Conservation (phyloP, 345 rosid species). For the Balakata baccata region DNA sequence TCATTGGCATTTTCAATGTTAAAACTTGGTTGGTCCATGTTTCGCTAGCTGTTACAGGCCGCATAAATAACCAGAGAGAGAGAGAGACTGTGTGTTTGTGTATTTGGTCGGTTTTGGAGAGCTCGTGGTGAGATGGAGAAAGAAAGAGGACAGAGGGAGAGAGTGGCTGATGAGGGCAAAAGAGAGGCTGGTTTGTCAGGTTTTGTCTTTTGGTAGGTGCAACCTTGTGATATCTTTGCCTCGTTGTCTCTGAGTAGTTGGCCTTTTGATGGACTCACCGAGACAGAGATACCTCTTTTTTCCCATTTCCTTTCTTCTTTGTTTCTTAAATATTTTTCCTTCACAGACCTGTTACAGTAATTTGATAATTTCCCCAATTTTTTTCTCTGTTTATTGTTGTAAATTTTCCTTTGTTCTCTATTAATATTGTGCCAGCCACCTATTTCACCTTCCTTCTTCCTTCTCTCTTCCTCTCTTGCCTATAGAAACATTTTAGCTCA, state of each 20-base stretch:
- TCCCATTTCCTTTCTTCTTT: background rate
- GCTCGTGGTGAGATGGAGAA: conserved; percentile 35
- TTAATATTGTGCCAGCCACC: background rate
- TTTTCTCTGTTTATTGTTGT: no score
- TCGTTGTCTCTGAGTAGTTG: conserved; percentile 33
- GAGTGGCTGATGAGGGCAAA: conserved; percentile 12
- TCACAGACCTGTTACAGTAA: background rate
- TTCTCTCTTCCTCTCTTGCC: background rate
- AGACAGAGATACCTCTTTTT: background rate
- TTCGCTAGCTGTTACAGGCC: conserved; percentile 28
- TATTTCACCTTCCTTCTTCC: background rate
- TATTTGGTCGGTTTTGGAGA: background rate
- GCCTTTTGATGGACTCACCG: conserved; percentile 17
- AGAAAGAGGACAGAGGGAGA: background rate
- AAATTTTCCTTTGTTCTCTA: background rate
- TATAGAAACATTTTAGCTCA: background rate
- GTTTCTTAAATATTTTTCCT: background rate
- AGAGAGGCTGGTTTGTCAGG: conserved; percentile 25
- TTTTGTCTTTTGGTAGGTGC: conserved; percentile 16
- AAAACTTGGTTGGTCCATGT: conserved; percentile 25
- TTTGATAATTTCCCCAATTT: background rate
- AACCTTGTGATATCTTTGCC: conserved; percentile 34
- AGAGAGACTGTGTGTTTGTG: background rate
- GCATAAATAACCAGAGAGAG: background rate
- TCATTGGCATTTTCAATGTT: background rate